These are phyloP conservation scores for Populus hybrid DNA, from an alignment of 441 rosid genomes.

Conservation along the genomic window DNA sequence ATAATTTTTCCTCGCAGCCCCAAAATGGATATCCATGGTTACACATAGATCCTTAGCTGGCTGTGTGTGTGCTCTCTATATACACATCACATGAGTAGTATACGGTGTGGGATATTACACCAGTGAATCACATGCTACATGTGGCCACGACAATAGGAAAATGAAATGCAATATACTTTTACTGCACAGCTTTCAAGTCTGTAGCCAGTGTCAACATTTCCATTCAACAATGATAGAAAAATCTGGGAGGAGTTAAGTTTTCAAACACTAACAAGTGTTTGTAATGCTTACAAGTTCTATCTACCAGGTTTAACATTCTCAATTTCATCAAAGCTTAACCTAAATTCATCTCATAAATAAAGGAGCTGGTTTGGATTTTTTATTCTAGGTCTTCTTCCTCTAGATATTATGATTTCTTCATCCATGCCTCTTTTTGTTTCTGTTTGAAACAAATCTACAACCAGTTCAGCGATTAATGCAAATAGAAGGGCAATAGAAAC, in stretches of 20 bases:
- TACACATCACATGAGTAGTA: not conserved
- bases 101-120: not conserved
- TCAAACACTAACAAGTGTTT: not conserved
- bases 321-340: not conserved
- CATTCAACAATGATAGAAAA: not conserved
- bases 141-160: not conserved
- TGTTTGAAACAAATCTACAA: not conserved
- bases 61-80: too few species aligned
- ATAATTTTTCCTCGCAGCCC: not conserved
- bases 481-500: not conserved
- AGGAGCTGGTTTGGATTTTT: not conserved
- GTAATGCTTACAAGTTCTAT: not conserved
- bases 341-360: not conserved
- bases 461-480: not conserved
- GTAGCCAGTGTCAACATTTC: not conserved
- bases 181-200: not conserved
- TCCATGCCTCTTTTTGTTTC: not conserved
- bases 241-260: not conserved
- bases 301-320: not conserved
- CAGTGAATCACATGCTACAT: not conserved
- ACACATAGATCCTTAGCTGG: not conserved
- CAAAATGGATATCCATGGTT: not conserved
- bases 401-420: not conserved
- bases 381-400: not conserved
- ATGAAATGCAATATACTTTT: not conserved